Percentiles rank a stretch among this genome's conserved stretches.
Conservation (phyloP, 139 green algal genomes). For the Chlamydomonas schloesseri region DNA sequence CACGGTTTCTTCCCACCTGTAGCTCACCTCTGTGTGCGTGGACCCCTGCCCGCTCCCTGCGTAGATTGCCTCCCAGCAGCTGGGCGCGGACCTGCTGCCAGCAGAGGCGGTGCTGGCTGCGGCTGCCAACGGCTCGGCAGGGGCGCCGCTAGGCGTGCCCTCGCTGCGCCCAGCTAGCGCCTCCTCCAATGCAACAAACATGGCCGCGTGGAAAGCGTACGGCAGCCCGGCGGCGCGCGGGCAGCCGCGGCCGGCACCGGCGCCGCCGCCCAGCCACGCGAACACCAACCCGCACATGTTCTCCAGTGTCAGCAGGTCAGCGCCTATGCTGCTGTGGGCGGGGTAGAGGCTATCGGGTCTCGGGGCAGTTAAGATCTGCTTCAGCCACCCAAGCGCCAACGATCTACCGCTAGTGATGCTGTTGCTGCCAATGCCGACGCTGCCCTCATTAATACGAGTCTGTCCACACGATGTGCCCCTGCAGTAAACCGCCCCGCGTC, state of each 20-base stretch:
- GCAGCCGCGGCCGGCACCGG: not conserved
- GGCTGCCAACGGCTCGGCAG: not conserved
- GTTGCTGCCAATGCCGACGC: too few relatives aligned
- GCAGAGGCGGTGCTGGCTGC: too few relatives aligned
- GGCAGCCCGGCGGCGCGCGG: conserved; percentile 45
- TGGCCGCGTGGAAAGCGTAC: conserved; percentile 51
- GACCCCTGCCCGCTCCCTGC: not conserved
- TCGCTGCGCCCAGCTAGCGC: conserved; percentile 24
- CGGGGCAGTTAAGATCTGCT: too few relatives aligned
- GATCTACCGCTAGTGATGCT: too few relatives aligned
- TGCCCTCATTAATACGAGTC: too few relatives aligned
- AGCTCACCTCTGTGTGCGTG: too few relatives aligned
- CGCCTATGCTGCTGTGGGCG: too few relatives aligned
- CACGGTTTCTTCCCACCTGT: too few relatives aligned
- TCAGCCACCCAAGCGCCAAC: too few relatives aligned
- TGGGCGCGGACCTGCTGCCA: not conserved
- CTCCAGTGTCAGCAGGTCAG: not conserved
- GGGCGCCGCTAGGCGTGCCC: not conserved
- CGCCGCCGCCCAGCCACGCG: conserved; percentile 2
- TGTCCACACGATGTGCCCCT: too few relatives aligned
- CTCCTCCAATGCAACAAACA: not conserved
- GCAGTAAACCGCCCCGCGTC: not conserved
- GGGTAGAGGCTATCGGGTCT: too few relatives aligned
- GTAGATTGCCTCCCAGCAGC: not conserved
- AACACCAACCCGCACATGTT: conserved; percentile 15